Conservation (phyloP, 1,139 yeast genomes). For the Zygosaccharomyces sapae region DNA sequence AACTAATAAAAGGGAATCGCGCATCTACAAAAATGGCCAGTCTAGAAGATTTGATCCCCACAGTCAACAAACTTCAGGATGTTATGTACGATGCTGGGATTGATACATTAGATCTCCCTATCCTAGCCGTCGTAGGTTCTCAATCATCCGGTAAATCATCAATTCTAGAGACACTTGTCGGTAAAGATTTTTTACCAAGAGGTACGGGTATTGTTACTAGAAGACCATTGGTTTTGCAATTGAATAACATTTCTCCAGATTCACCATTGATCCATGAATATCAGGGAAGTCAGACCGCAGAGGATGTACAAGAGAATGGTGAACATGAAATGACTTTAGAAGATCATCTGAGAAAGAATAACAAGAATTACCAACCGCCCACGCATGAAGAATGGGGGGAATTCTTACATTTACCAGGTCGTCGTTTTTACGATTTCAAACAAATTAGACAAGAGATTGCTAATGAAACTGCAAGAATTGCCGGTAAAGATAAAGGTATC, state of each 20-base stretch:
- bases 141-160: constrained; percentile 82
- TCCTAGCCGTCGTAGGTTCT: constrained; percentile 73
- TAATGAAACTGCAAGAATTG: constrained; percentile 84
- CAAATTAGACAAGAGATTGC: constrained; percentile 88
- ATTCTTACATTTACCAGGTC: constrained; percentile 84
- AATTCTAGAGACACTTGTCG: constrained; percentile 72
- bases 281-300: constrained; percentile 15
- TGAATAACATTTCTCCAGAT: constrained; percentile 55
- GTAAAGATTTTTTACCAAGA: constrained; percentile 71
- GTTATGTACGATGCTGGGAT: constrained; percentile 71
- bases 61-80: constrained; percentile 73
- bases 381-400: constrained; percentile 79
- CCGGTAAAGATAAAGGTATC: constrained; percentile 94
- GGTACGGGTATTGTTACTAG: constrained; percentile 82
- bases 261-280: constrained; percentile 44
- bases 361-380: constrained; percentile 26
- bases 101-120: constrained; percentile 68
- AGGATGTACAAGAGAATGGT: constrained; percentile 6
- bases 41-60: constrained; percentile 81
- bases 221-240: constrained; percentile 68
- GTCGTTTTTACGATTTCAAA: constrained; percentile 70
- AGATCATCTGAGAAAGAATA: constrained; percentile 52
- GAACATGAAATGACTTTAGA: constrained; percentile 53
- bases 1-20: background rate
- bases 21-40: constrained; percentile 42